These are phyloP conservation scores for Coemansia erecta DNA, from an alignment of 192 early-diverging fungal genomes.

Conservation along the genomic window DNA sequence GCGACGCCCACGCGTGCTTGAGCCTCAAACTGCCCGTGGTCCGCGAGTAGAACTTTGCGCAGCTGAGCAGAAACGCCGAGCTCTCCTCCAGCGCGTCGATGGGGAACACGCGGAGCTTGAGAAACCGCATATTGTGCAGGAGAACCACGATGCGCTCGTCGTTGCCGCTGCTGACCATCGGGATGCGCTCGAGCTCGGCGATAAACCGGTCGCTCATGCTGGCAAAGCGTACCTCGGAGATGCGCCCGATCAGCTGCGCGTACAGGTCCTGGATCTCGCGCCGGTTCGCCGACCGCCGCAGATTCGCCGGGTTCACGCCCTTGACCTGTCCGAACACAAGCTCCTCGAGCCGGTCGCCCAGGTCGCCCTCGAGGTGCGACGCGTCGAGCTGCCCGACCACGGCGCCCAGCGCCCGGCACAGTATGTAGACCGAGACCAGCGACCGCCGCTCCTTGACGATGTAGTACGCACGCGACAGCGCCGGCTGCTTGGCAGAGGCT, in stretches of 20 bases:
- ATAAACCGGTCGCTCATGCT: constrained; percentile 94
- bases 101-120: constrained; percentile 93
- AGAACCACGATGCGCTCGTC: constrained; percentile 84
- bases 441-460: constrained; percentile 50
- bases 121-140: constrained; percentile 85
- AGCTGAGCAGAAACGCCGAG: constrained; percentile 88
- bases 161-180: constrained; percentile 56
- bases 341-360: constrained; percentile 88
- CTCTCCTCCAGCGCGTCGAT: constrained; percentile 91
- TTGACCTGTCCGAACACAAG: constrained; percentile 88
- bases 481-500: constrained; percentile 5
- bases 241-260: constrained; percentile 86
- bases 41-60: constrained; percentile 82
- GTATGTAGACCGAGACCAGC: constrained; percentile 76
- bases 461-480: constrained; percentile 42
- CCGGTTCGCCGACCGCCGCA: constrained; percentile 72
- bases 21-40: constrained; percentile 74
- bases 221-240: constrained; percentile 87
- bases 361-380: constrained; percentile 71
- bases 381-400: constrained; percentile 75
- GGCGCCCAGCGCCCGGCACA: constrained; percentile 83
- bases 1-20: constrained; percentile 86
- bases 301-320: constrained; percentile 74
- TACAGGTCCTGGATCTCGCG: constrained; percentile 88
- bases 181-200: constrained; percentile 78